phyloP scores from a whole-genome alignment of 2,329 filamentous ascomycete genomes.

The Grosmannia clavigera region DNA sequence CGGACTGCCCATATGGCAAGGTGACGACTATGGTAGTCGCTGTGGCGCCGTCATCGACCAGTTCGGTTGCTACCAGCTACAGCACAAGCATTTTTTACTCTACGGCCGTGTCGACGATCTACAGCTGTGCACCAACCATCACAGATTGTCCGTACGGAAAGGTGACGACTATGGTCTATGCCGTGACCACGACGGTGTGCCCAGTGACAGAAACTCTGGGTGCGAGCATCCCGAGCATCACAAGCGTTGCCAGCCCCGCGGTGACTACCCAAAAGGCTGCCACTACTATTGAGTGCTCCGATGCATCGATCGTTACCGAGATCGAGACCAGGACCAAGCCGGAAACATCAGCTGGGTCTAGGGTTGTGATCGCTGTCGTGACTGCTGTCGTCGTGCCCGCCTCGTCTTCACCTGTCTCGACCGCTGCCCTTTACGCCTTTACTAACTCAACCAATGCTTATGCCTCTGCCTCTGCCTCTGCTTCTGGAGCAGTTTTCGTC shows the following conservation, averaged over 20 bases:
- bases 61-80: neutral
- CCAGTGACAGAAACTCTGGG: constrained; percentile 19
- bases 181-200: constrained; percentile 27
- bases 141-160: constrained; percentile 17
- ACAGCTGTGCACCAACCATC: constrained; percentile 15
- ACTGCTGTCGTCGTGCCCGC: neutral
- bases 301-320: too few relatives aligned
- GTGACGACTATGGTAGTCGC: constrained; percentile 18
- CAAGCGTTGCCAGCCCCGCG: neutral
- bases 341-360: neutral
- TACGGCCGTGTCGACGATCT: constrained; percentile 14
- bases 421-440: neutral
- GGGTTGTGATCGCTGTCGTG: neutral
- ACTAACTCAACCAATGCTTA: neutral
- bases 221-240: neutral
- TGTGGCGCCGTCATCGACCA: neutral
- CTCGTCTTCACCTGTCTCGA: neutral
- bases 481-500: neutral
- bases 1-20: constrained; percentile 16
- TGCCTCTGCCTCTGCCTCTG: neutral
- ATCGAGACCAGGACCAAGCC: too few relatives aligned
- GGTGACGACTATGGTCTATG: constrained; percentile 17
- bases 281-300: neutral
- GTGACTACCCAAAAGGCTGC: neutral
- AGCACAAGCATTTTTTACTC: constrained; percentile 6